Evolutionary conservation across 495 filamentous ascomycete species (phyloP).

Genomic region (Penicillium taxi): DNA sequence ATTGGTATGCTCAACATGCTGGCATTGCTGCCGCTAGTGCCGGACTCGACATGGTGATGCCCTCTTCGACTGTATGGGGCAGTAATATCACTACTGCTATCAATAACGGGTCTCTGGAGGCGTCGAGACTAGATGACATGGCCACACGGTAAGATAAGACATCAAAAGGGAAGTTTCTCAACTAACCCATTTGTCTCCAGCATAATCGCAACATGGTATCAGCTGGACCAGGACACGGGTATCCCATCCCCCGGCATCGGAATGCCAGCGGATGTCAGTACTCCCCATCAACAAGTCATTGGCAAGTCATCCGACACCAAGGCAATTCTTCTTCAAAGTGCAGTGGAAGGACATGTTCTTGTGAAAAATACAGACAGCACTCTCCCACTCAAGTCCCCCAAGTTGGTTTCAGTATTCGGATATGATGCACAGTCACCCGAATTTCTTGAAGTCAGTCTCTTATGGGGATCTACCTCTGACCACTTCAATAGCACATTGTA

Average conservation of each 20-base stretch:
- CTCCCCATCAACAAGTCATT: constrained; percentile 57
- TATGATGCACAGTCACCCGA: constrained; percentile 58
- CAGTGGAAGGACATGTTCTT: constrained; percentile 57
- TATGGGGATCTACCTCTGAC: no score
- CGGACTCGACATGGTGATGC: constrained; percentile 56
- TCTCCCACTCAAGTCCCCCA: constrained; percentile 53
- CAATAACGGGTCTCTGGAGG: constrained; percentile 38
- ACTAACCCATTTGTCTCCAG: constrained; percentile 32
- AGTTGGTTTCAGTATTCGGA: constrained; percentile 58
- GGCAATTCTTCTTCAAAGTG: constrained; percentile 44
- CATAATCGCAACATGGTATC: constrained; percentile 80
- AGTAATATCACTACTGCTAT: constrained; percentile 46
- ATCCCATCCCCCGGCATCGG: constrained; percentile 50
- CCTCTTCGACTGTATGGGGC: constrained; percentile 38
- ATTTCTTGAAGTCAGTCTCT: constrained; percentile 53
- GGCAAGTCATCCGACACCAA: constrained; percentile 45
- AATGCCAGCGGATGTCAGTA: constrained; percentile 54
- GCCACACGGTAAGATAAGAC: constrained; percentile 47
- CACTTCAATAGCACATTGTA: constrained; percentile 56
- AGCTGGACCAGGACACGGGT: constrained; percentile 62
- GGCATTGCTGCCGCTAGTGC: constrained; percentile 46
- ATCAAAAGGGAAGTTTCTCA: not conserved
- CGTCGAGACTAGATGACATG: constrained; percentile 49
- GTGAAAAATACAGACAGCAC: constrained; percentile 61
- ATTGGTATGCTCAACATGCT: constrained; percentile 54